phyloP scores from a whole-genome alignment of 2,329 filamentous ascomycete genomes.

The Cladorrhinum sp. region DNA sequence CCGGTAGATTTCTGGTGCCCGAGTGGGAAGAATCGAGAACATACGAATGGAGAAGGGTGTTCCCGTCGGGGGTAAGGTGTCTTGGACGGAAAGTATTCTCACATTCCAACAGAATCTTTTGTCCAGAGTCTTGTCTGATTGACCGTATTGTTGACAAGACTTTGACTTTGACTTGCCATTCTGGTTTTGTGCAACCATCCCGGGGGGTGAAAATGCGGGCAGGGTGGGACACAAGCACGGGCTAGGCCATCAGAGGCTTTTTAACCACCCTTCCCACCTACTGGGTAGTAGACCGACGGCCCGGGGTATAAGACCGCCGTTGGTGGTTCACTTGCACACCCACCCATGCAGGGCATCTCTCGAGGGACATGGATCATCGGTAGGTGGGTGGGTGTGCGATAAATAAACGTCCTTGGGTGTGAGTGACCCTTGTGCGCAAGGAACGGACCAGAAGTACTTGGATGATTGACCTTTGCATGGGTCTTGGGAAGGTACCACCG shows the following conservation, averaged over 20 bases:
- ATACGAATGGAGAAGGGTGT: neutral
- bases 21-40: neutral
- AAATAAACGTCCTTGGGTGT: neutral
- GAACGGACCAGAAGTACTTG: neutral
- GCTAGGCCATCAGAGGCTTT: neutral
- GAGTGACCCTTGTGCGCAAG: neutral
- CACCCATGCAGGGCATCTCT: no score
- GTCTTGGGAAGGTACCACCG: neutral
- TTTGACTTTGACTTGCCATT: neutral
- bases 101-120: neutral
- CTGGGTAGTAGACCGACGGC: neutral
- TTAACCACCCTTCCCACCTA: neutral
- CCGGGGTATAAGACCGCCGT: neutral
- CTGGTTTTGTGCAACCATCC: neutral
- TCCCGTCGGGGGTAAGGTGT: neutral
- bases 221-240: neutral
- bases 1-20: neutral
- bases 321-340: neutral
- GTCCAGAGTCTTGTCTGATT: neutral
- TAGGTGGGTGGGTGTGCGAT: neutral
- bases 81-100: neutral
- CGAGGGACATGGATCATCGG: neutral
- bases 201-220: neutral
- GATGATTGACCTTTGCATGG: neutral
- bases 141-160: neutral